These are phyloP conservation scores for Hyaloscypha finlandica DNA, from an alignment of 495 filamentous ascomycete species.

Conservation along the genomic window DNA sequence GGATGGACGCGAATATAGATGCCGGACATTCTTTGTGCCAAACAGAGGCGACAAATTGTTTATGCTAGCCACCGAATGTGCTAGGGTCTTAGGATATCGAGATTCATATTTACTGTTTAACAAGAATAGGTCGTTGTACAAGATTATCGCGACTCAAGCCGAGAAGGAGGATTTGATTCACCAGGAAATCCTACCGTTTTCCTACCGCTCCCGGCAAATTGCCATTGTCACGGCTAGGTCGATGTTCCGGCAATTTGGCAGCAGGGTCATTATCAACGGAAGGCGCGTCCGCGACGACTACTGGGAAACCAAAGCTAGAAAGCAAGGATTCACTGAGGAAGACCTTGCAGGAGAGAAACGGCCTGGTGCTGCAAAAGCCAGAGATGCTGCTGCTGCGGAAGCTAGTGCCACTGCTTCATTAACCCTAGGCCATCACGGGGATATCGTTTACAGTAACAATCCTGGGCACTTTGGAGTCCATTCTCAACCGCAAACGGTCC, in stretches of 20 bases:
- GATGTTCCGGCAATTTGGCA: constrained; percentile 99
- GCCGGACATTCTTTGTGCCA: constrained; percentile 90
- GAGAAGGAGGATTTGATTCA: constrained; percentile 97
- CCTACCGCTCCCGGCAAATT: constrained; percentile 96
- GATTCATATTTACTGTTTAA: constrained; percentile 99
- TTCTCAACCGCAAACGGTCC: constrained; percentile 67
- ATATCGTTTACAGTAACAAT: constrained; percentile 82
- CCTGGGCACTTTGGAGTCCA: constrained; percentile 57
- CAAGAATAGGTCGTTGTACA: constrained; percentile 96
- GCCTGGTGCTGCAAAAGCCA: constrained; percentile 84
- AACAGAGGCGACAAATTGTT: constrained; percentile 90
- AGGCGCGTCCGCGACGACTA: constrained; percentile 95
- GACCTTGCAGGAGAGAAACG: constrained; percentile 96
- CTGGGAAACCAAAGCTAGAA: constrained; percentile 95
- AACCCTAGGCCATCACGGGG: constrained; percentile 63
- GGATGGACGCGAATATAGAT: constrained; percentile 85
- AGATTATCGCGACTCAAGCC: constrained; percentile 94
- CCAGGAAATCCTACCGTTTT: constrained; percentile 95
- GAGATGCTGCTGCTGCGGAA: constrained; percentile 71
- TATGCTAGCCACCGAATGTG: constrained; percentile 98
- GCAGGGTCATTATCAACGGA: constrained; percentile 85
- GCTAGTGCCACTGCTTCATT: constrained; percentile 43
- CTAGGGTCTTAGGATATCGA: constrained; percentile 88
- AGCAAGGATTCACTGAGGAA: constrained; percentile 98
- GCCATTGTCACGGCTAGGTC: constrained; percentile 98